Evolutionary conservation across 768 basidiomycete genomes (phyloP), one percentile per base, ranked within the genome.

Genomic region (Hysterangium stoloniferum): DNA sequence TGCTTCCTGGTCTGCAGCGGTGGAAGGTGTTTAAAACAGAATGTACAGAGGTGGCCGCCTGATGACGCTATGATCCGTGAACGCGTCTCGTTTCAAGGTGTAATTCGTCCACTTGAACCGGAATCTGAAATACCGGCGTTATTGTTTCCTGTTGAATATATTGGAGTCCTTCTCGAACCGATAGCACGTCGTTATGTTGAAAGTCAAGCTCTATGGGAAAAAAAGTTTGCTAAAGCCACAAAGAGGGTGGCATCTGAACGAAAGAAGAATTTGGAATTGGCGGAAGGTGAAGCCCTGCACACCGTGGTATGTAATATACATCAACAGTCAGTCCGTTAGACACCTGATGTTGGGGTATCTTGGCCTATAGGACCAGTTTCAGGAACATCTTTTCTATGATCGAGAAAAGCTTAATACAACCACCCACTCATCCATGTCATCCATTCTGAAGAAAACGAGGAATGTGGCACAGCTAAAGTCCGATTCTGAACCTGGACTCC

Each of bases 21-120:
- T 9, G 12, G 8, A 12, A 11, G 22, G 9, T 41, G 8, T 8
- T 41, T 9, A 8, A 12, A 22, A 41, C 29, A 13, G 11, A 29
- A 31, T 32, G 15, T 6, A 6, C 29, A 29, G 44, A 24, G 15
- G 13, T 51, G 27, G 24, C 65, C 67, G 5, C 67, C 64, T 56
- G 59, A 52, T 17, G 75, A 75, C 45, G 69, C 73, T 32, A 96
- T 98, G 82, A 88, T 98, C 48, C 79, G 95, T 31, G 95, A 98
- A 66, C 77, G 96, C 17, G 80, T 98, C 24, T 84, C 86, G 1
- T 86, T 82, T 1, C 75, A 74, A 8, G 96, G 96, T 6, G 64
- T 82, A n/a, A 70, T 91, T n/a, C 79, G 93, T 15, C 73, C 86
- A 0, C 68, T 99, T 31, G 94, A 97, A 56, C 69, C 82, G 0